Base-by-base conservation (phyloP, 2,329 filamentous ascomycete species). In the Trichoderma sp. region DNA sequence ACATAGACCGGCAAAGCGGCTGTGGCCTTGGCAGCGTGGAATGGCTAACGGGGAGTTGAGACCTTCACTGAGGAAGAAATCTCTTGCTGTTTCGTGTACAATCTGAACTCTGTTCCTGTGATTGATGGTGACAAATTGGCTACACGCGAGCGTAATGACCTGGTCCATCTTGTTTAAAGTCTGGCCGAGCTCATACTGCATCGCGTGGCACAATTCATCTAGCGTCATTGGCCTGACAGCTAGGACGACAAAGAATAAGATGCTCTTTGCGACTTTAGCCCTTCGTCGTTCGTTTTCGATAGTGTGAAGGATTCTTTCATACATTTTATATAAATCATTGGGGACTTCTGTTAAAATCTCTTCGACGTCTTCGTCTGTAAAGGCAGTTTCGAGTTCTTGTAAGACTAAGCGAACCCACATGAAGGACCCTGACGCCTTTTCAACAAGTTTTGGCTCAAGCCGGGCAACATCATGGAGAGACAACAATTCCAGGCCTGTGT, bases 121-220 rank as follows among this genome's bases (percentile, higher is more conserved):
- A 43, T 71, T 64, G 8, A 67, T 61, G 3, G 63, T 67, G 26
- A 71, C 50, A 6, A 71, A 61, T 32, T 71, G 69, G 23, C 69
- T 57, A 32, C 62, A 67, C 12, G 53, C 20, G 4, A 53, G 11
- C 15, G 11, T 58, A 20, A 71, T 67, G 17, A 43, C 20, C 12
- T 67, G 62, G 17, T 53, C 62, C 39, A 67, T 71, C 12, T 59
- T 67, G 6, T 53, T 28, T 34, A 53, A 30, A 13, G 53, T 50
- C 28, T 61, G 32, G 6, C 28, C 47, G 3, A 67, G 53, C 30
- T 71, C 32, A 6, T 65, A 55, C 30, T 67, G 69, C n/a, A 71
- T 55, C 13, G 62, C 62, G 17, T 61, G 53, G n/a, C 57, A 23
- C 12, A 71, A 32, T 57, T 71, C 69, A 30, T 68, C 39, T 6